Evolutionary conservation across 345 rosid species (phyloP).

Genomic region (Gossypioides kirkii): DNA sequence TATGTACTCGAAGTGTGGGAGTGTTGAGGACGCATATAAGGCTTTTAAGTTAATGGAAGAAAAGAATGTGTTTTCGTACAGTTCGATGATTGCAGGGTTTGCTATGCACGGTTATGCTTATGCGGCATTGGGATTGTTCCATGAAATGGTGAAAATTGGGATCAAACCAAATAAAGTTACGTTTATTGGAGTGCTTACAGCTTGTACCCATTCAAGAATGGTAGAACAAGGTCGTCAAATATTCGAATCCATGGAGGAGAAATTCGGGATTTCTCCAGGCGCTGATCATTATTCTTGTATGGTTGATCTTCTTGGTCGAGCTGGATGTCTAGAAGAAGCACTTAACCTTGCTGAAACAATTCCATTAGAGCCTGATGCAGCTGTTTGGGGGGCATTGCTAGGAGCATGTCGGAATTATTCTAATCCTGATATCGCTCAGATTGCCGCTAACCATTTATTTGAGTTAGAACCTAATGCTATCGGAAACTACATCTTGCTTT

Average conservation of each 20-base stretch:
- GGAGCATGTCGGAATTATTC: conserved; percentile 70
- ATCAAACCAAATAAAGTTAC: conserved; percentile 66
- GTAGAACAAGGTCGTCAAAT: conserved; percentile 53
- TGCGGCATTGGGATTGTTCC: conserved; percentile 55
- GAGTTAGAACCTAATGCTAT: conserved; percentile 57
- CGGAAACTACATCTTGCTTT: conserved; percentile 71
- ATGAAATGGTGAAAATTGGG: conserved; percentile 50
- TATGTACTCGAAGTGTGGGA: conserved; percentile 84
- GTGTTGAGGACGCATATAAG: conserved; percentile 49
- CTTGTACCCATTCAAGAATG: conserved; percentile 64
- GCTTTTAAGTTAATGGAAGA: conserved; percentile 50
- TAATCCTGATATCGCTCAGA: conserved; percentile 55
- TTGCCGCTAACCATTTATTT: conserved; percentile 63
- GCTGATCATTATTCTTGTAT: conserved; percentile 72
- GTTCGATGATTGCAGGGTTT: conserved; percentile 81
- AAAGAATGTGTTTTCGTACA: conserved; percentile 67
- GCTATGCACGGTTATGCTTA: conserved; percentile 66
- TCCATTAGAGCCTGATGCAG: conserved; percentile 54
- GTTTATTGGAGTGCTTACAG: conserved; percentile 71
- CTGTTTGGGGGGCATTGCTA: conserved; percentile 89
- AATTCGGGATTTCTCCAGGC: conserved; percentile 49
- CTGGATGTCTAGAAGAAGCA: conserved; percentile 66
- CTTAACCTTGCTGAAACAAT: conserved; percentile 50
- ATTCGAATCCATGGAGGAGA: conserved; percentile 53
- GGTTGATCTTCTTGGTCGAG: conserved; percentile 79